Base-by-base conservation (phyloP, 176 grass and related monocot species). In the Typha latifolia region DNA sequence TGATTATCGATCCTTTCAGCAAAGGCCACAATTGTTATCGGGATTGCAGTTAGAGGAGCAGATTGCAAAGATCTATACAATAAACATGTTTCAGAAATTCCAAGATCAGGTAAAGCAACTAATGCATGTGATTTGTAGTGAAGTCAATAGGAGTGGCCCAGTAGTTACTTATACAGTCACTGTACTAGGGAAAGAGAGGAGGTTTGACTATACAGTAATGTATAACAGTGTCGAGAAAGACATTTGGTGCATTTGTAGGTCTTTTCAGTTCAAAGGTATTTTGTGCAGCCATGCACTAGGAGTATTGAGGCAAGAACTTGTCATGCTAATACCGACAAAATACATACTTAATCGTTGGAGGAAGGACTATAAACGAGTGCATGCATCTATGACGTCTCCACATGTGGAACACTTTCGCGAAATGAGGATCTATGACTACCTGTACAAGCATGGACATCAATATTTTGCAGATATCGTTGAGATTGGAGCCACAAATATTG, bases 201-300 rank as follows among this genome's bases (percentile, higher is more conserved):
- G 89, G 68, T 77, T 89, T 80, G 90, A 95, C 72, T 95, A 89
- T 61, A 81, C 77, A 84, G 90, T 95, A 22, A 82, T 89, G 66
- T 95, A 89, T 76, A 89, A 89, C 51, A 77, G 61, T 79, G 80
- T 72, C 4, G 90, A 95, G 56, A 83, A 95, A 78, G 90, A 89
- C 61, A 82, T 95, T 43, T 89, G 86, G 86, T 95, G 90, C 78
- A 86, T 95, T 49, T 95, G 90, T 53, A 79, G 90, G 48, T 95
- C 90, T 64, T 84, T 97, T 70, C 85, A 92, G 73, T 92, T 92
- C 69, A 92, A 88, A 84, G 89, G 94, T 72, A 92, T 97, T 82
- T 78, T 97, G 66, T 92, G 94, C 69, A 90, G 94, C 61, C 94
- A 97, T 66, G 83, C 94, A 61, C 82, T 97, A 63, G 85, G 85